Evolutionary conservation across 2,329 filamentous ascomycete genomes (phyloP).

Genomic region (Endoconidiophora laricicola): DNA sequence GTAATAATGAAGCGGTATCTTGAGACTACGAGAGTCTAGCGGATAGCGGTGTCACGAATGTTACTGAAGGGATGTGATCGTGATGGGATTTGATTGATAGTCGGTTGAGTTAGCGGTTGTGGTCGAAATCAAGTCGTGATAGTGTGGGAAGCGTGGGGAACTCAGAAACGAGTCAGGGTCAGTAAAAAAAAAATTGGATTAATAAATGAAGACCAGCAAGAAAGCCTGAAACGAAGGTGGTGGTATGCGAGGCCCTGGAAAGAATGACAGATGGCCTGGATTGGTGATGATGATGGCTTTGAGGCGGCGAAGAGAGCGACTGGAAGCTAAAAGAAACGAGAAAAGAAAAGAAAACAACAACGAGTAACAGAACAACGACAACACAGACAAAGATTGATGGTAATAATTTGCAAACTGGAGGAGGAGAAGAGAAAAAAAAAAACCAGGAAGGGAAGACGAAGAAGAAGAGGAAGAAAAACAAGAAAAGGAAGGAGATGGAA

Average conservation of each 20-base stretch:
- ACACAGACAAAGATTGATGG: constrained; percentile 20
- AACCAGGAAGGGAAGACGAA: constrained; percentile 20
- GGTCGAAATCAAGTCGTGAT: constrained; percentile 8
- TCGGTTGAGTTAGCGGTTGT: constrained; percentile 9
- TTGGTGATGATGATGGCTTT: constrained; percentile 22
- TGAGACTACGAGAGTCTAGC: background rate
- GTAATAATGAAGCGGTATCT: background rate
- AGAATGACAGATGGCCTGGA: constrained; percentile 30
- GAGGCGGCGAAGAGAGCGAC: constrained; percentile 32
- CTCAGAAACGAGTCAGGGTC: background rate
- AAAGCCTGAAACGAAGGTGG: constrained; percentile 10
- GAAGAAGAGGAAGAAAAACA: constrained; percentile 21
- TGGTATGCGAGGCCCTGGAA: constrained; percentile 15
- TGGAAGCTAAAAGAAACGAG: constrained; percentile 28
- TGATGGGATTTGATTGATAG: constrained; percentile 11
- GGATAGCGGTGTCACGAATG: background rate
- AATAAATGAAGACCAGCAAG: constrained; percentile 20
- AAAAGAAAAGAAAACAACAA: constrained; percentile 16
- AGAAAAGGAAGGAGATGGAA: constrained; percentile 11
- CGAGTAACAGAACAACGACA: constrained; percentile 20
- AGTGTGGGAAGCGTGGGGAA: constrained; percentile 6
- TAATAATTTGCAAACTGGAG: constrained; percentile 17
- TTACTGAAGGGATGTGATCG: constrained; percentile 13
- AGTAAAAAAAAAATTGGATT: constrained; percentile 13
- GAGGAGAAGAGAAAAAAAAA: constrained; percentile 17